Evolutionary conservation across 257 asterid species (phyloP), one percentile per base, ranked within the genome.

Genomic region (Gynochthodes officinalis): DNA sequence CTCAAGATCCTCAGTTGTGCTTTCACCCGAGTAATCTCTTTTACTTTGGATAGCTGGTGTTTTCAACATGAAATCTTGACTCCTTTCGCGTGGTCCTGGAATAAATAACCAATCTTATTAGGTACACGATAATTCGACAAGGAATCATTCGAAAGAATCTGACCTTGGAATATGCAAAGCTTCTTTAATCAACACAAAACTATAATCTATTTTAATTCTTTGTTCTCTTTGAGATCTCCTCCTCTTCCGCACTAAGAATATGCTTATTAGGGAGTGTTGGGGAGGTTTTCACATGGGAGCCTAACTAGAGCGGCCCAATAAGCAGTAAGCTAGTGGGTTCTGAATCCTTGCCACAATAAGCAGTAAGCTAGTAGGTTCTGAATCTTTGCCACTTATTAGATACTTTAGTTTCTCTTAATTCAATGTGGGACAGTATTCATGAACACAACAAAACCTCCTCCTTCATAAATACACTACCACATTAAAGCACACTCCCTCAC

Each of bases 81-180:
- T 90, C 79, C 91, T 90, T 70, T 91, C 96, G 7, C 82, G 80
- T 4, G 82, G 64, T 74, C 84, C 98, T 94, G 77, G 16, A 72
- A 60, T 64, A 35, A 67, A 52, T 35, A 11, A 61, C 1, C 18
- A 37, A 18, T 28, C 27, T 35, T 76, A 73, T 59, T 50, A 55
- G 33, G 19, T n/a, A 46, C 43, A 10, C 44, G 50, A 64, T 19
- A 28, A 25, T 23, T 62, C 0, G 43, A 35, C 1, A 15, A 18
- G 1, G 4, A 63, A 27, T 43, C 5, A 50, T 12, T 7, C 28
- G 8, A 32, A 44, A 0, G 60, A 44, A 15, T n/a, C 46, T 21
- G 14, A 72, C 58, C 28, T 74, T 7, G 61, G 32, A 40, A 53
- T 18, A 8, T 44, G 5, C 19, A 40, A 5, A 53, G 9, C 13